Base-by-base conservation (phyloP, 176 grass and related monocot species). In the Hsuehochloa calcarea region DNA sequence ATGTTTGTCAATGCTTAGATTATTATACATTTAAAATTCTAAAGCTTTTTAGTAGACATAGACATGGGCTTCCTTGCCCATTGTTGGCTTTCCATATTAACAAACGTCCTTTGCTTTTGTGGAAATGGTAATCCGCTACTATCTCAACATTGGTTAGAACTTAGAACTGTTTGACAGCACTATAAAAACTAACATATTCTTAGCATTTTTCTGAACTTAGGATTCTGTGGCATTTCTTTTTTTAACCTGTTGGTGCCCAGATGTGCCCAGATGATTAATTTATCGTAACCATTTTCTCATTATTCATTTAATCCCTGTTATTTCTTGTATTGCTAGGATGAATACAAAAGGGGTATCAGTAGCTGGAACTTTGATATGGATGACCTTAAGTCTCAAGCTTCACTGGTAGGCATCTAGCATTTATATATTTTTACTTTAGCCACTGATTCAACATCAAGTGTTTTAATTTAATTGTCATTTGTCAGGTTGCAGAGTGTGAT, bases 311-410 rank as follows among this genome's bases (percentile, higher is more conserved):
- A 46, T 37, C 20, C 43, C 27, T 89, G 38, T 35, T 82, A 38
- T 78, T 39, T 88, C 25, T 71, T 52, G 43, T 86, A 84, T 88
- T 47, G 7, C 22, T 89, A 99, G 96, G 92, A 85, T 80, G 93
- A 99, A 90, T 99, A 99, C 63, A 99, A 94, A 85, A 90, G 91
- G 82, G 96, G 96, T 80, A 96, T 99, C 75, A 99, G 96, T 74
- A 72, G 91, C 71, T 99, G 96, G 96, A 99, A 90, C 70, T 99
- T 99, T 56, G 91, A 99, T 71, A 79, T 96, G 15, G 96, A 99
- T 55, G 96, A 99, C 72, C 70, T 99, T 77, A 99, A 90, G 80
- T 87, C 91, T 87, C 96, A 94, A 80, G 96, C 96, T 71, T 91
- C 91, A 84, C 78, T 89, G 74, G 96, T 94, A 96, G 5, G 65